A percentile compares a stretch with the other conserved stretches of the same genome.
Conservation (phyloP, 768 basidiomycete species). For the Lentinula aciculospora region DNA sequence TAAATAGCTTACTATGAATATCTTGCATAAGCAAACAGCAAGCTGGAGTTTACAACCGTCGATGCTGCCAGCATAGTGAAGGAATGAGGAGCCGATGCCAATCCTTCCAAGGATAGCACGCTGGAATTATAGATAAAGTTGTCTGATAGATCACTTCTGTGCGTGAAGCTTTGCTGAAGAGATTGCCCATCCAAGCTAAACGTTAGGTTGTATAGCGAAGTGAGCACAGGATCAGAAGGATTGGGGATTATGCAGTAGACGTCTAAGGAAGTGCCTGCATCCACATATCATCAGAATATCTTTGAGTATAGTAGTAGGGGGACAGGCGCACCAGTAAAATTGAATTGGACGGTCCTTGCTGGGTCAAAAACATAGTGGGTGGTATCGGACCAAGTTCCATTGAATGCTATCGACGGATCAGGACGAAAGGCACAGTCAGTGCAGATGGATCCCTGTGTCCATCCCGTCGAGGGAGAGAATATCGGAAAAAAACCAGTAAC, state of each 20-base stretch:
- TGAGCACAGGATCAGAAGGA: neutral
- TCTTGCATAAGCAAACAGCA: constrained; percentile 3
- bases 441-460: neutral
- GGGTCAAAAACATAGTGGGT: neutral
- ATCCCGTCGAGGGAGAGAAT: neutral
- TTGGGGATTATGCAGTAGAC: constrained; percentile 8
- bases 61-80: neutral
- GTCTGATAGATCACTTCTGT: neutral
- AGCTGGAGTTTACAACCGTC: neutral
- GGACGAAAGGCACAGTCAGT: neutral
- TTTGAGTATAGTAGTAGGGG: neutral
- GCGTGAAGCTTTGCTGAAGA: neutral
- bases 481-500: neutral
- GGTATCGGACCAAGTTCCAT: neutral
- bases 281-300: neutral
- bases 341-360: neutral
- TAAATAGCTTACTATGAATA: neutral
- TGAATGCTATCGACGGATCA: neutral
- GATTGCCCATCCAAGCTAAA: constrained; percentile 1
- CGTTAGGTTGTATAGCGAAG: neutral
- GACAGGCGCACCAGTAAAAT: neutral
- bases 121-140: neutral
- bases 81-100: neutral
- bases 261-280: constrained; percentile 1
- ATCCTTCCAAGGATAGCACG: neutral